Evolutionary conservation across 2,329 filamentous ascomycete species (phyloP), one percentile per base, ranked within the genome.

Genomic region (Diaporthe helianthi): DNA sequence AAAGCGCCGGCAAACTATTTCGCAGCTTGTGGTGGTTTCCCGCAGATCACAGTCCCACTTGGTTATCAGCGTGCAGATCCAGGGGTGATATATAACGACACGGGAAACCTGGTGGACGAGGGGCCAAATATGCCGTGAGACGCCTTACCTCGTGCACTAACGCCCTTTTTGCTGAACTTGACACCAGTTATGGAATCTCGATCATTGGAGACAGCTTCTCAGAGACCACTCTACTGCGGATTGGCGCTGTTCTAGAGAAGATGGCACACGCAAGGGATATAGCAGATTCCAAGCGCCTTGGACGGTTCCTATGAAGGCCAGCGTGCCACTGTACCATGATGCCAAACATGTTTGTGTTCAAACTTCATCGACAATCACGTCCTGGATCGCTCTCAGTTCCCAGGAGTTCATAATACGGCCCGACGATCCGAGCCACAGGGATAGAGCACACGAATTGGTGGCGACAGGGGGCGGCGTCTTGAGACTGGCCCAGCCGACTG

Each of bases 41-140:
- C 47, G 49, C 36, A 58, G 51, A 36, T 46, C 13, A 66, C 49
- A 7, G 12, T 55, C 53, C 64, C 36, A 26, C 8, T 33, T 13
- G 51, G 38, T n/a, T 19, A 63, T 63, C 58, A 63, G 19, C 36
- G 44, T 63, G 58, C 58, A 63, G 44, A 49, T 63, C 58, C 49
- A 29, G 58, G 19, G 29, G 12, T 24, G 44, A 36, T 19, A 24
- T 63, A 19, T 29, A 63, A 49, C n/a, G 29, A 31, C n/a, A 49
- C 44, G 4, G 26, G 19, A 49, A 63, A 47, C 19, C 58, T 63
- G 4, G 58, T 33, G 6, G 38, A 17, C 15, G 41, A 61, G 13
- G 58, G 58, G 41, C 41, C 19, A 17, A 22, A 61, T 22, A 61
- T 31, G 41, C 41, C 41, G 41, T 61, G 41, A 61, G 26, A 17